phyloP scores from a whole-genome alignment of 73 alveolate species.

The Tetrahymena thermophila region DNA sequence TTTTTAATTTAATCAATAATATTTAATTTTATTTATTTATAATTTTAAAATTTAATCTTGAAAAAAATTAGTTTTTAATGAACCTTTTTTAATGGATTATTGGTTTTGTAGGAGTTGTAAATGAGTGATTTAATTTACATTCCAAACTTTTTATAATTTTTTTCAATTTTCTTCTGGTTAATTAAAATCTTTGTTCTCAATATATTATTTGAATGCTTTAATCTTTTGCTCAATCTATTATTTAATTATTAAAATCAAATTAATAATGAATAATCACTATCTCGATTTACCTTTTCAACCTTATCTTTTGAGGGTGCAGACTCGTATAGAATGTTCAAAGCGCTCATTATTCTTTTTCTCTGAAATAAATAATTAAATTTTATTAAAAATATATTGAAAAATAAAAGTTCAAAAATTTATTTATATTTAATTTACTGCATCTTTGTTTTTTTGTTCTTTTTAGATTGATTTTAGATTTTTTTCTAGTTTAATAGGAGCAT shows the following conservation, averaged over 20 bases:
- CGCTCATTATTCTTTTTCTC: conserved; percentile 2
- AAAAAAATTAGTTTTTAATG: too few species aligned
- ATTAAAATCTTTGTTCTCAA: neutral
- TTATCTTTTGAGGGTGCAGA: neutral
- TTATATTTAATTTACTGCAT: neutral
- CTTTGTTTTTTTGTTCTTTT: neutral
- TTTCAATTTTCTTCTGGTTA: neutral
- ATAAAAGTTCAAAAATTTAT: neutral
- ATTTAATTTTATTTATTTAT: too few species aligned
- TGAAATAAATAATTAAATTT: neutral
- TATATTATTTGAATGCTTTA: neutral
- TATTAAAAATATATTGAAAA: neutral
- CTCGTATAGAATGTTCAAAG: neutral
- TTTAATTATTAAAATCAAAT: neutral
- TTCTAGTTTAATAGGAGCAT: neutral
- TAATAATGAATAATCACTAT: neutral
- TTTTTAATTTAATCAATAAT: too few species aligned
- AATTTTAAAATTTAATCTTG: too few species aligned
- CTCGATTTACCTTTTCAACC: neutral
- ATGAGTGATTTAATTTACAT: too few species aligned
- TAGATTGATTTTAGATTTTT: neutral
- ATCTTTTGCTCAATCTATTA: neutral
- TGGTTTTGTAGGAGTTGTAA: too few species aligned
- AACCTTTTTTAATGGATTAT: too few species aligned
- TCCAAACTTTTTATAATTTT: too few species aligned